phyloP scores from a whole-genome alignment of 1,139 yeast genomes.

The Arxiozyma slooffiae region DNA sequence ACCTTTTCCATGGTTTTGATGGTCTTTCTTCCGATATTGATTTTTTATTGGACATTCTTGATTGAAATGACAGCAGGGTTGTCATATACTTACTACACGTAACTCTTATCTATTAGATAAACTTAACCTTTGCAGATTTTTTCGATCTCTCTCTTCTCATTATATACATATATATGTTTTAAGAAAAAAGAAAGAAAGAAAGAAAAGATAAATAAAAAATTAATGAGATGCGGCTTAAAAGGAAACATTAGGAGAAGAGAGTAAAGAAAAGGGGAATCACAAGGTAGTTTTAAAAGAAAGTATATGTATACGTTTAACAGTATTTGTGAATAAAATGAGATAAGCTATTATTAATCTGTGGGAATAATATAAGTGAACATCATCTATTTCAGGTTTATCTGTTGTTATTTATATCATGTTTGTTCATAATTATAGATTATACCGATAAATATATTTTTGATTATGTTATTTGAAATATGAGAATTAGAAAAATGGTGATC shows the following conservation, averaged over 20 bases:
- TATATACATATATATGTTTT: too few relatives aligned
- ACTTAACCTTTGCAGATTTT: too few relatives aligned
- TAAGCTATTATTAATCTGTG: neutral
- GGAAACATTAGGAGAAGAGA: neutral
- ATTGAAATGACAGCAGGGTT: neutral
- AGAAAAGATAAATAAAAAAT: too few relatives aligned
- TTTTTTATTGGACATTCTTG: too few relatives aligned
- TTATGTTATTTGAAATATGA: neutral
- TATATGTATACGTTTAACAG: too few relatives aligned
- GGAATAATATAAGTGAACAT: too few relatives aligned
- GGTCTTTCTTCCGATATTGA: neutral
- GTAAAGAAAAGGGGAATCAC: neutral
- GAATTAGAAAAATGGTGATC: conserved; percentile 1
- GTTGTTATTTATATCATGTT: neutral
- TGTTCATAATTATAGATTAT: neutral
- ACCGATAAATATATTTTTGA: too few relatives aligned
- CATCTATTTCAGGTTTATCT: neutral
- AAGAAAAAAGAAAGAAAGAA: neutral
- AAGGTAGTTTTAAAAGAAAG: too few relatives aligned
- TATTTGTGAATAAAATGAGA: neutral
- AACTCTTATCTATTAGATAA: too few relatives aligned
- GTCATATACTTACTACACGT: too few relatives aligned
- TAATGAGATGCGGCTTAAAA: too few relatives aligned
- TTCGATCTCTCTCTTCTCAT: neutral
- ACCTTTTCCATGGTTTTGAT: conserved; percentile 56